These are phyloP conservation scores for Thuja plicata DNA, from an alignment of 83 land plant species.

Conservation along the genomic window DNA sequence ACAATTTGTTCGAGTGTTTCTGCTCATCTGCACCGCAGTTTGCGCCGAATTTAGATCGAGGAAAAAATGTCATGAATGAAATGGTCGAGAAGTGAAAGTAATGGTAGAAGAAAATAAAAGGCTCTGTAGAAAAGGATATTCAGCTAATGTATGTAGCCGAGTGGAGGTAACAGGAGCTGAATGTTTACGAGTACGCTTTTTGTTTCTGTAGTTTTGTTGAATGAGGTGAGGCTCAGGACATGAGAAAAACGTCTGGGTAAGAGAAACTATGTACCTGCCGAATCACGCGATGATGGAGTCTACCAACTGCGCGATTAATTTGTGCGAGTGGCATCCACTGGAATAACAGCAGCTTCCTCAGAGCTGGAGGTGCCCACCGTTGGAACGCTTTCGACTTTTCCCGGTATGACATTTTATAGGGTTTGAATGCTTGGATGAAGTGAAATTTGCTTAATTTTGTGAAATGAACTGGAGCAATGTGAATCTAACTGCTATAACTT, in stretches of 20 bases:
- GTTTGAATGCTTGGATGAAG: neutral
- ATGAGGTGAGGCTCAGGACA: neutral
- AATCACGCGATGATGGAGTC: neutral
- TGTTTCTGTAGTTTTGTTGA: neutral
- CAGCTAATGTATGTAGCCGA: neutral
- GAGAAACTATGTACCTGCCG: neutral
- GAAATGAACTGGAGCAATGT: too few species aligned
- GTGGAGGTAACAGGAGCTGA: neutral
- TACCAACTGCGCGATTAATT: neutral
- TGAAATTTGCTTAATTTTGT: neutral
- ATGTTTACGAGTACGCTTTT: neutral
- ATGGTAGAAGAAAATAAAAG: neutral
- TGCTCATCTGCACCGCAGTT: neutral
- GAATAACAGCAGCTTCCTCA: neutral
- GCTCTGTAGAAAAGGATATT: too few species aligned
- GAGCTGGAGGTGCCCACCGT: neutral
- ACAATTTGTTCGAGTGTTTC: neutral
- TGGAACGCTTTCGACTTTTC: neutral
- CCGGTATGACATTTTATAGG: neutral
- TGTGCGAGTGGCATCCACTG: constrained; percentile 13
- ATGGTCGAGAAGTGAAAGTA: neutral
- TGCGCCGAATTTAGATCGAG: neutral
- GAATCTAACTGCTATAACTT: too few species aligned
- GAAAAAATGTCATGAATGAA: neutral
- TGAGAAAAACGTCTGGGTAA: neutral